Conservation (phyloP, 768 basidiomycete species). For the Leccinum boreale region DNA sequence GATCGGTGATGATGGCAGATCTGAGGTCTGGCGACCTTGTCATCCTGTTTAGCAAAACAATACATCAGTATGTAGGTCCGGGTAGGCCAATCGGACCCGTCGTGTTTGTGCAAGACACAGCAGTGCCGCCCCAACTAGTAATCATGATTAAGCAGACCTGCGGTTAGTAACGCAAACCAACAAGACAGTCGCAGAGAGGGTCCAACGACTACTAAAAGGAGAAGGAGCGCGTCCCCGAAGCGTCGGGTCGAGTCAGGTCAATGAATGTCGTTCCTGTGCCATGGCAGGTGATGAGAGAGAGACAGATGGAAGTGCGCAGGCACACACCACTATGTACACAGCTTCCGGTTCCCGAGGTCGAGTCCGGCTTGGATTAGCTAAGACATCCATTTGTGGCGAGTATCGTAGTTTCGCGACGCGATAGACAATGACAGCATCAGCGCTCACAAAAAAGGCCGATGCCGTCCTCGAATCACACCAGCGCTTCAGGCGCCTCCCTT, state of each 20-base stretch:
- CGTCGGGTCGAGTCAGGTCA: neutral
- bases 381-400: conserved; percentile 15
- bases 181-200: neutral
- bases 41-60: neutral
- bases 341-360: neutral
- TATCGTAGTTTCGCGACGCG: conserved; percentile 5
- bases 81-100: neutral
- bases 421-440: conserved; percentile 6
- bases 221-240: neutral
- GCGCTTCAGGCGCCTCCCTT: conserved; percentile 13
- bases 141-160: neutral
- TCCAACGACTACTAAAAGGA: neutral
- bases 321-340: neutral
- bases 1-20: neutral
- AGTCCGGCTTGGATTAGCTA: conserved; percentile 16
- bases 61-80: neutral
- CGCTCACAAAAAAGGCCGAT: conserved; percentile 32
- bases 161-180: neutral
- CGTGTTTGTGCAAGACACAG: neutral
- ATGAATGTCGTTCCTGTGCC: neutral
- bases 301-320: neutral
- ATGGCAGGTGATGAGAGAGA: neutral
- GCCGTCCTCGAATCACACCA: conserved; percentile 19
- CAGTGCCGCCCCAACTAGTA: neutral
- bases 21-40: neutral